Evolutionary conservation across 768 basidiomycete genomes (phyloP).

Genomic region (Scleroderma citrinum): DNA sequence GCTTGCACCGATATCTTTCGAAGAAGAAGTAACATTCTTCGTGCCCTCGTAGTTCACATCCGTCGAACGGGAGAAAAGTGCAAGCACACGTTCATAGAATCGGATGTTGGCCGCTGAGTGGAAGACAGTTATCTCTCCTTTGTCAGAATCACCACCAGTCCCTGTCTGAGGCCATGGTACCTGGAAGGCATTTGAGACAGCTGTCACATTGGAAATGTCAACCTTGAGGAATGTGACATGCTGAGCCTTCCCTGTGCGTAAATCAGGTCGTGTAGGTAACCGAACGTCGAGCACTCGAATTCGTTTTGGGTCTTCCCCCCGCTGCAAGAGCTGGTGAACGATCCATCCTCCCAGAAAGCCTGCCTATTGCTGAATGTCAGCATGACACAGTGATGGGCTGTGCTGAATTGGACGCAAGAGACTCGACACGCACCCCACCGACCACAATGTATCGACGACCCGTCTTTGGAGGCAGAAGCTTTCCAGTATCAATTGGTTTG

Average conservation of each 20-base stretch:
- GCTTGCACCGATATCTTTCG: slow-evolving; percentile 46
- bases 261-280: slow-evolving; percentile 51
- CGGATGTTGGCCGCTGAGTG: slow-evolving; percentile 76
- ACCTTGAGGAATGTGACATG: slow-evolving; percentile 53
- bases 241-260: slow-evolving; percentile 45
- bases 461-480: slow-evolving; percentile 59
- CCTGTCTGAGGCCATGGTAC: slow-evolving; percentile 49
- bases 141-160: slow-evolving; percentile 12
- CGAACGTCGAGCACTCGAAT: slow-evolving; percentile 67
- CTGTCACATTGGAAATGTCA: slow-evolving; percentile 49
- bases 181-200: slow-evolving; percentile 55
- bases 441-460: slow-evolving; percentile 72
- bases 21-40: slow-evolving; percentile 57
- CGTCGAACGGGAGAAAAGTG: slow-evolving; percentile 48
- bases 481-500: slow-evolving; percentile 30
- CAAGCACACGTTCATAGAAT: slow-evolving; percentile 59
- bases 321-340: slow-evolving; percentile 55
- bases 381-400: too few relatives aligned
- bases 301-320: slow-evolving; percentile 61
- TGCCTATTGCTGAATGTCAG: slow-evolving; percentile 34
- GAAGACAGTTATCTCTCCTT: slow-evolving; percentile 52
- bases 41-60: slow-evolving; percentile 65
- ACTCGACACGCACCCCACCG: slow-evolving; percentile 52
- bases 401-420: too few relatives aligned
- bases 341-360: slow-evolving; percentile 81